phyloP scores from a whole-genome alignment of 108 stramenopile genomes.

The Fistulifera pelliculosa region DNA sequence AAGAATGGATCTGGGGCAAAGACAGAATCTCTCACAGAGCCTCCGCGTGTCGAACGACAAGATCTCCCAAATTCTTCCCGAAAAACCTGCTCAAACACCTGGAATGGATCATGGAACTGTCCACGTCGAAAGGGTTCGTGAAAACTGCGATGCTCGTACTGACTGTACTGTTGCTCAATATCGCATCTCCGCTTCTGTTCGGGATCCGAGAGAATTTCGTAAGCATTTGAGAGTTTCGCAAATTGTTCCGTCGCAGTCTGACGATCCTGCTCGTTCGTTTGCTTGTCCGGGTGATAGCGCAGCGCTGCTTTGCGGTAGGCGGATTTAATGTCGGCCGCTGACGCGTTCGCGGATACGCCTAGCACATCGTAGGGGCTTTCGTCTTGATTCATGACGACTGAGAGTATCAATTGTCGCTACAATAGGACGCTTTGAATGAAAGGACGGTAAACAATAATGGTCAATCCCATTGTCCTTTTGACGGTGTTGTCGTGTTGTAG shows the following conservation, averaged over 20 bases:
- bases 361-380: constrained; percentile 80
- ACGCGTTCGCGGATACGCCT: constrained; percentile 64
- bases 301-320: constrained; percentile 61
- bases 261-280: constrained; percentile 26
- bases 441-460: too few species aligned
- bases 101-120: constrained; percentile 49
- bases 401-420: too few species aligned
- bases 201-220: constrained; percentile 78
- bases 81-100: constrained; percentile 41
- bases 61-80: constrained; percentile 34
- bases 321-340: constrained; percentile 66
- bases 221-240: constrained; percentile 75
- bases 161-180: background rate
- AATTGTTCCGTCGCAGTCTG: constrained; percentile 28
- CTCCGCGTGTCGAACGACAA: constrained; percentile 20
- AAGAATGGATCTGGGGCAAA: constrained; percentile 20
- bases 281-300: constrained; percentile 71
- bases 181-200: constrained; percentile 65
- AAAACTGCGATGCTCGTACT: background rate
- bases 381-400: constrained; percentile 32
- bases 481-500: too few species aligned
- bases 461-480: too few species aligned
- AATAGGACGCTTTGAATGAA: too few species aligned
- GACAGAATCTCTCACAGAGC: constrained; percentile 38
- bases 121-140: constrained; percentile 5